A percentile compares a stretch with the other conserved stretches of the same genome.
Conservation (phyloP, 768 basidiomycete genomes). For the Sarcomyxa edulis region DNA sequence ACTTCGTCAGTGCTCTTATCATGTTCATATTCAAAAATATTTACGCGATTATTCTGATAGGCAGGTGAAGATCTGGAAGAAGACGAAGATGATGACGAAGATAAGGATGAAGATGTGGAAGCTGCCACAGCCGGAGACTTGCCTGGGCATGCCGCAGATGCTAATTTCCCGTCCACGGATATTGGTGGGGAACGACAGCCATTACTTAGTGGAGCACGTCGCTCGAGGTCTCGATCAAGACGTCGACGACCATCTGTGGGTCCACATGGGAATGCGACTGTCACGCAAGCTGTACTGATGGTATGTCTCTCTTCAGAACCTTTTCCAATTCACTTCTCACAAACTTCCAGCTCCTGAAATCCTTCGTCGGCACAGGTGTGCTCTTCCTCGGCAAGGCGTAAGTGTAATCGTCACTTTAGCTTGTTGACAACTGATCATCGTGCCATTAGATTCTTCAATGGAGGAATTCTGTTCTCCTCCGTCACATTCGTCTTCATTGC, state of each 20-base stretch:
- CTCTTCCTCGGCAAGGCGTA: slow-evolving; percentile 94
- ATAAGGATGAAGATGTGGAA: slow-evolving; percentile 59
- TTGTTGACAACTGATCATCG: not conserved
- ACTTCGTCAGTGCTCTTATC: slow-evolving; percentile 68
- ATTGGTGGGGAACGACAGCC: slow-evolving; percentile 53
- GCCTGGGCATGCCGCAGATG: slow-evolving; percentile 8
- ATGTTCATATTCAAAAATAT: not conserved
- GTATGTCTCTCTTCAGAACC: slow-evolving; percentile 31
- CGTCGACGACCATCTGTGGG: slow-evolving; percentile 53
- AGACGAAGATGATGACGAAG: slow-evolving; percentile 79
- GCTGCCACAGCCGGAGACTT: slow-evolving; percentile 17
- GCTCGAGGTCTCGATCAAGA: slow-evolving; percentile 49
- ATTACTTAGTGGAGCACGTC: slow-evolving; percentile 34
- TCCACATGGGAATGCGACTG: slow-evolving; percentile 79
- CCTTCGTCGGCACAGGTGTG: slow-evolving; percentile 94
- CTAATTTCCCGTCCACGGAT: no score
- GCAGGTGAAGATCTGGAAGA: slow-evolving; percentile 89
- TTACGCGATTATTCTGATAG: slow-evolving; percentile 30
- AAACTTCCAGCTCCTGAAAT: slow-evolving; percentile 68
- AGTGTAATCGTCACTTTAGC: slow-evolving; percentile 19
- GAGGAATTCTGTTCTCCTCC: slow-evolving; percentile 86
- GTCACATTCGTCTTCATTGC: slow-evolving; percentile 79
- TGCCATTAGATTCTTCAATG: slow-evolving; percentile 97
- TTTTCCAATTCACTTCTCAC: slow-evolving; percentile 3
- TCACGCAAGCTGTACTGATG: slow-evolving; percentile 91